These are phyloP conservation scores for Neofusicoccum kwambonambiense DNA, from an alignment of 2,329 filamentous ascomycete genomes.

Conservation along the genomic window DNA sequence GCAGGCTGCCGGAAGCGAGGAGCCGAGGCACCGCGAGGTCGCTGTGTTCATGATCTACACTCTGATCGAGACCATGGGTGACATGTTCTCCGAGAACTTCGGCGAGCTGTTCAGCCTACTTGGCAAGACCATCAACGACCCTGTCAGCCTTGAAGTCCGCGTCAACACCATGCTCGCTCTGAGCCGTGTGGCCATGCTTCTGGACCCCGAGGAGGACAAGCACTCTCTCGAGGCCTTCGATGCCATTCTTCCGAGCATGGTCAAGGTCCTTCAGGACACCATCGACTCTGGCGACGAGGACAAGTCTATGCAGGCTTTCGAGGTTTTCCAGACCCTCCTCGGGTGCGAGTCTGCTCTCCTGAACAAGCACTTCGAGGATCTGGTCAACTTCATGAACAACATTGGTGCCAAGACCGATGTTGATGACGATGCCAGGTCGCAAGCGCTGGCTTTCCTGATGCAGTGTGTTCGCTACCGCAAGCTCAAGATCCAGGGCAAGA, in stretches of 20 bases:
- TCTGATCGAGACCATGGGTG: conserved; percentile 82
- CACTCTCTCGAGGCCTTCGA: conserved; percentile 73
- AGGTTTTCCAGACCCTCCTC: conserved; percentile 94
- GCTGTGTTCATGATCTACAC: conserved; percentile 92
- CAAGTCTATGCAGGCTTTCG: conserved; percentile 84
- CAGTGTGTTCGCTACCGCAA: conserved; percentile 89
- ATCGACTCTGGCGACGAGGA: conserved; percentile 82
- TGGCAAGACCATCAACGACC: conserved; percentile 81
- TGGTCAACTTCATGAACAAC: conserved; percentile 92
- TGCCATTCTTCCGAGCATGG: conserved; percentile 80
- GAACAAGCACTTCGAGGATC: conserved; percentile 80
- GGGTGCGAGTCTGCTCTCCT: conserved; percentile 84
- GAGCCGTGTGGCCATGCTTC: conserved; percentile 80
- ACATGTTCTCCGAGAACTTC: conserved; percentile 79
- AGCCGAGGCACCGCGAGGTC: conserved; percentile 80
- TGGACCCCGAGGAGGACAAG: conserved; percentile 83
- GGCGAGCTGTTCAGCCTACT: conserved; percentile 80
- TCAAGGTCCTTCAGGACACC: conserved; percentile 80
- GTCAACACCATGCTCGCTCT: conserved; percentile 92
- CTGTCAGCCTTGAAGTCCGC: conserved; percentile 86
- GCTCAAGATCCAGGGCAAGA: conserved; percentile 90
- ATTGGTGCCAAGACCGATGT: conserved; percentile 73
- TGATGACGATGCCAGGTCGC: conserved; percentile 81
- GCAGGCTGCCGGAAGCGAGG: conserved; percentile 72
- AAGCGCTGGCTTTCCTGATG: conserved; percentile 91